A percentile compares a stretch with the other conserved stretches of the same genome.
These are phyloP conservation scores for Lachnellula hyalina DNA, from an alignment of 2,329 filamentous ascomycete species.

Conservation along the genomic window DNA sequence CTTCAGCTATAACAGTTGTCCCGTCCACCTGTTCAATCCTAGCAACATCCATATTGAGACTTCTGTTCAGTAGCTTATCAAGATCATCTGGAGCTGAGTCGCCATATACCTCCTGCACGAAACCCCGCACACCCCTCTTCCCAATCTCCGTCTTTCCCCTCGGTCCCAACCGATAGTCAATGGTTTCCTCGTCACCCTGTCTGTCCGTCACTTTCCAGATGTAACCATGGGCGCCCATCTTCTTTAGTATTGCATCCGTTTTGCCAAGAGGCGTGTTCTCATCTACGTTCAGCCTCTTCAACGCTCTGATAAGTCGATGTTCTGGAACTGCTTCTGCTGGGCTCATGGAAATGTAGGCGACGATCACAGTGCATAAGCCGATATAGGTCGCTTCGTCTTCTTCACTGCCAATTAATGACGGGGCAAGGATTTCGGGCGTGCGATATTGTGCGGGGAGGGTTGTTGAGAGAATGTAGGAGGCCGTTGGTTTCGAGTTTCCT, in stretches of 20 bases:
- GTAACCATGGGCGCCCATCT: conserved; percentile 78
- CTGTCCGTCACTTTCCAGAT: conserved; percentile 70
- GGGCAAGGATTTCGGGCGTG: conserved; percentile 59
- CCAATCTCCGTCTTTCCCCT: conserved; percentile 83
- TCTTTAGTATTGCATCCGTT: conserved; percentile 68
- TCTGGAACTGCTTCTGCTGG: conserved; percentile 67
- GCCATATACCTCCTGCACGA: conserved; percentile 60
- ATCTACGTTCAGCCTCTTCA: conserved; percentile 70
- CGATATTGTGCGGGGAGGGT: conserved; percentile 65
- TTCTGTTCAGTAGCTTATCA: conserved; percentile 55
- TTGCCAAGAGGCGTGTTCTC: conserved; percentile 66
- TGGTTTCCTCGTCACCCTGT: conserved; percentile 64
- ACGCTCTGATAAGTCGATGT: conserved; percentile 69
- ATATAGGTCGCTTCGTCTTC: conserved; percentile 73
- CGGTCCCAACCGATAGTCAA: conserved; percentile 80
- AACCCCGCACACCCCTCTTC: conserved; percentile 64
- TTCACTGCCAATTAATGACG: conserved; percentile 59
- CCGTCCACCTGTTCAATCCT: conserved; percentile 14
- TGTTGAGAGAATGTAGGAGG: conserved; percentile 72
- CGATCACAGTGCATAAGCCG: conserved; percentile 73
- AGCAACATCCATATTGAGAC: conserved; percentile 47
- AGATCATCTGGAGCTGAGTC: conserved; percentile 45
- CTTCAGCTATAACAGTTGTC: conserved; percentile 18
- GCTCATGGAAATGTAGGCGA: conserved; percentile 70
- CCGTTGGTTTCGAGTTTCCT: conserved; percentile 48